A percentile compares a stretch with the other conserved stretches of the same genome.
Evolutionary conservation across 176 grass and related monocot species (phyloP).

Genomic region (Zoysia japonica): DNA sequence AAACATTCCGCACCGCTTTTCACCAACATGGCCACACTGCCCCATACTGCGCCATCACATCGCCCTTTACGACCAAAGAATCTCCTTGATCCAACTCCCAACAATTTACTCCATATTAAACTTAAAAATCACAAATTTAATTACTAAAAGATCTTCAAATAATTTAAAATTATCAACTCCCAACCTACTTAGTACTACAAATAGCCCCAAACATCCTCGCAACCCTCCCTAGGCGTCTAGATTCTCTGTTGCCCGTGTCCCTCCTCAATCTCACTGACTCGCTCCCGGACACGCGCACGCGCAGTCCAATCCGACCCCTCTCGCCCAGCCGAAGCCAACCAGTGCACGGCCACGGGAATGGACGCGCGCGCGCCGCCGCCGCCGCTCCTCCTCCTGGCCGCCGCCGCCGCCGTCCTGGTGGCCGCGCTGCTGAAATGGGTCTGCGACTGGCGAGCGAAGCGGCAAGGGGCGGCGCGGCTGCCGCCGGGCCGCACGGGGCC

Average conservation of each 20-base stretch:
- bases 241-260: not conserved
- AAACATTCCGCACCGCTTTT: too few relatives aligned
- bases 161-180: too few relatives aligned
- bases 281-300: slow-evolving; percentile 31
- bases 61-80: slow-evolving; percentile 29
- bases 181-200: not conserved
- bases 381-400: not conserved
- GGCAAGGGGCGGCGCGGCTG: slow-evolving; percentile 23
- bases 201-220: not conserved
- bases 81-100: slow-evolving; percentile 4
- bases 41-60: not conserved
- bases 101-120: not conserved
- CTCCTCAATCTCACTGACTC: not conserved
- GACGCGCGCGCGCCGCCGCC: slow-evolving; percentile 9
- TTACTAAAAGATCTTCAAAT: not conserved
- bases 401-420: not conserved
- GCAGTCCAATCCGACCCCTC: not conserved
- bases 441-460: too few relatives aligned
- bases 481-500: slow-evolving; percentile 78
- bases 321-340: not conserved
- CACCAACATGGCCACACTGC: too few relatives aligned
- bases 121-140: not conserved
- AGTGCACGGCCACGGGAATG: slow-evolving; percentile 27
- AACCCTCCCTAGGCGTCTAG: not conserved
- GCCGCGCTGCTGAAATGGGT: slow-evolving; percentile 14